Percentiles rank a stretch among this genome's conserved stretches.
phyloP scores from a whole-genome alignment of 2,329 filamentous ascomycete genomes.

The Colletotrichum siamense region DNA sequence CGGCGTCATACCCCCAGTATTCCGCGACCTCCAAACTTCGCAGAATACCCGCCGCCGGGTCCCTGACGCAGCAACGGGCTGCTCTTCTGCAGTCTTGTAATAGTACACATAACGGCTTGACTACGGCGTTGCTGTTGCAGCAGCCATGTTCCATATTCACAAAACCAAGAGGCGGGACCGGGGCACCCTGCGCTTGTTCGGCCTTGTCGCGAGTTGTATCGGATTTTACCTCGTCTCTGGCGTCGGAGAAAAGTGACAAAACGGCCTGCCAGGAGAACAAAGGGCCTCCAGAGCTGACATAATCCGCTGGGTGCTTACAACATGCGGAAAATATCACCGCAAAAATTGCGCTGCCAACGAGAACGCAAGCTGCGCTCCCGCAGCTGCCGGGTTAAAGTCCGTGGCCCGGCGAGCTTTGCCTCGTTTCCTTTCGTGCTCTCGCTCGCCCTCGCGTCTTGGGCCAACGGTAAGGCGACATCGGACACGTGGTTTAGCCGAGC shows the following conservation, averaged over 20 bases:
- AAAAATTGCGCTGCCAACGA: background rate
- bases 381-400: background rate
- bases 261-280: background rate
- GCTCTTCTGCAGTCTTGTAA: background rate
- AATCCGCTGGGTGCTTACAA: background rate
- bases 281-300: background rate
- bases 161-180: background rate
- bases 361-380: background rate
- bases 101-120: background rate
- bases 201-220: background rate
- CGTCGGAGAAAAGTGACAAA: background rate
- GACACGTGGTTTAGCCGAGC: background rate
- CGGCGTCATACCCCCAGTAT: conserved; percentile 20
- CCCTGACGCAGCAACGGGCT: background rate
- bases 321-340: background rate
- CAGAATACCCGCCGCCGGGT: background rate
- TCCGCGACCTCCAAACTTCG: background rate
- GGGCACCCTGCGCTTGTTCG: background rate
- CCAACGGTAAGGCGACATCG: conserved; percentile 7
- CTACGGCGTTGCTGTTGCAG: background rate
- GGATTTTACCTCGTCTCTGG: background rate
- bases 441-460: background rate
- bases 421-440: background rate
- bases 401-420: background rate
- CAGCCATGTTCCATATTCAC: background rate